Evolutionary conservation across 805 yeast species (phyloP), one percentile per base, ranked within the genome.

Genomic region (Cyberlindnera veronae): DNA sequence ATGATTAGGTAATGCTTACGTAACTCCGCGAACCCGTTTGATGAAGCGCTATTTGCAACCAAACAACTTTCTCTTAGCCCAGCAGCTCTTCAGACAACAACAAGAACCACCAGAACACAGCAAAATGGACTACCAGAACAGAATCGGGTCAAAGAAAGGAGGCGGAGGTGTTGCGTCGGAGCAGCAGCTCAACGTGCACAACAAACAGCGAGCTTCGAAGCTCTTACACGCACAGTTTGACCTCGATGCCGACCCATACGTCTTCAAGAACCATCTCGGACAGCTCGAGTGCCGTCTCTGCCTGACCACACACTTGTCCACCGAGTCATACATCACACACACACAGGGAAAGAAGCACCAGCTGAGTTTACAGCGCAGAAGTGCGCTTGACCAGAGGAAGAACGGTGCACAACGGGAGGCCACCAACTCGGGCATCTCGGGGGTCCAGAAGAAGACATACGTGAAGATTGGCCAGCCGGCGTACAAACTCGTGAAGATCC

Each of bases 121-220:
- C n/a, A n/a, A n/a, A 26, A 89, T 89, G 97, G 96, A 89, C 60
- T 86, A 86, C 57, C 90, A 87, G 47, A 85, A 84, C 51, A 66
- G 96, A 54, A 95, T 85, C 3, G 96, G 96, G 32, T 83, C 95
- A 6, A 89, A 89, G 63, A 80, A 86, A 58, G 96, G 96, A 26
- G 77, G 48, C 9, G 97, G 96, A 50, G 96, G 95, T 6, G 69
- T 89, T 15, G 96, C 96, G 1, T 84, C 85, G 5, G 66, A 69
- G 32, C 75, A 79, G 16, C 89, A 84, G 48, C 69, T 81, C 6
- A 84, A 85, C 53, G 75, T 79, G 5, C 82, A 82, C 32, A 69
- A 90, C 34, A 68, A 81, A 41, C 79, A 79, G 42, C 72, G 95
- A 28, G 42, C 41, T 3, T 29, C 47, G 9, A 37, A 36, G 34